These are phyloP conservation scores for Diplodia corticola DNA, from an alignment of 2,329 filamentous ascomycete species.

Conservation along the genomic window DNA sequence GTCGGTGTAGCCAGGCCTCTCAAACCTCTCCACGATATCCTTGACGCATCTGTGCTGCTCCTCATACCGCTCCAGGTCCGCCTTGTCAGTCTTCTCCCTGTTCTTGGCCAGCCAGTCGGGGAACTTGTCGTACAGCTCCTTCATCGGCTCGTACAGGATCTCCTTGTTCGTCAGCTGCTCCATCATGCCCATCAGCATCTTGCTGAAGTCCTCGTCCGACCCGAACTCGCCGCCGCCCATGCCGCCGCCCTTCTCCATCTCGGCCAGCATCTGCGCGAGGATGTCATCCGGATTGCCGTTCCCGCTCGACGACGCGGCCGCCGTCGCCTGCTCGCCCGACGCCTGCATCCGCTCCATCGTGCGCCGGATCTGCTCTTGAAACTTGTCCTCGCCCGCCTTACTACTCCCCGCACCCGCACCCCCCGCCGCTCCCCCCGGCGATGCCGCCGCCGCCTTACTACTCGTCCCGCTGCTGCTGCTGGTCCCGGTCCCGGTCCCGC, in stretches of 20 bases:
- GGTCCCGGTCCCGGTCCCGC: constrained; percentile 31
- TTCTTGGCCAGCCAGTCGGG: constrained; percentile 86
- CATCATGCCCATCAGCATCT: constrained; percentile 98
- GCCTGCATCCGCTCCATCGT: constrained; percentile 97
- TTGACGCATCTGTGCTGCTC: constrained; percentile 76
- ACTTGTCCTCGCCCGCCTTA: constrained; percentile 62
- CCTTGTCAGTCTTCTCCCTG: constrained; percentile 59
- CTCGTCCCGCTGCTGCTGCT: constrained; percentile 24
- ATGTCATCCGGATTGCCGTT: constrained; percentile 64
- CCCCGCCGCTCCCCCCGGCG: constrained; percentile 23
- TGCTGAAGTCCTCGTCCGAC: constrained; percentile 82
- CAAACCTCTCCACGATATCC: constrained; percentile 88
- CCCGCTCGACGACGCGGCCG: constrained; percentile 67
- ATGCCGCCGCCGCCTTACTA: constrained; percentile 4
- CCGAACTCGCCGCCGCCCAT: constrained; percentile 50
- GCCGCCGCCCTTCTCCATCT: constrained; percentile 68
- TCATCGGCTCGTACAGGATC: constrained; percentile 98
- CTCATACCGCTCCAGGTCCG: constrained; percentile 77
- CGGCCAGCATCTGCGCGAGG: constrained; percentile 87
- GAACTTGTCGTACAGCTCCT: constrained; percentile 91
- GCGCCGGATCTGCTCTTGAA: constrained; percentile 87
- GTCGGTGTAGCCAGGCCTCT: constrained; percentile 78
- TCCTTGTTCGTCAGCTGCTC: constrained; percentile 98
- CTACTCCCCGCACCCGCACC: constrained; percentile 25
- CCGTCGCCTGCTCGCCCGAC: constrained; percentile 77